A percentile compares a stretch with the other conserved stretches of the same genome.
These are phyloP conservation scores for Penicillium sp. DNA, from an alignment of 2,329 filamentous ascomycete genomes.

Conservation along the genomic window DNA sequence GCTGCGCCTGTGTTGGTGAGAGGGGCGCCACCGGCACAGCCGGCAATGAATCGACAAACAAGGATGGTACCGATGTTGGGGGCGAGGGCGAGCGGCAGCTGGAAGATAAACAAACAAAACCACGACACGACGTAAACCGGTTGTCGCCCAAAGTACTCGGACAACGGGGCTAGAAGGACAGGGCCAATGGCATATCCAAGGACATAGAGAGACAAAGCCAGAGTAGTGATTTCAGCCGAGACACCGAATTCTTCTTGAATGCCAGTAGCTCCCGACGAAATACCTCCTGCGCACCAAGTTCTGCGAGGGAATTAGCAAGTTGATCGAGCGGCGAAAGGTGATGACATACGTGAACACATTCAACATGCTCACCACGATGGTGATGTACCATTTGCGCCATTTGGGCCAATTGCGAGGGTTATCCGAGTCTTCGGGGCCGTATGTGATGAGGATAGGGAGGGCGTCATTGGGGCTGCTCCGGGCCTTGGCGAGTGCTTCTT, in stretches of 20 bases:
- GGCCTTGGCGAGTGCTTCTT: constrained; percentile 28
- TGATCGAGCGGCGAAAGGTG: background rate
- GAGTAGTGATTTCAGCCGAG: constrained; percentile 31
- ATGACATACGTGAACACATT: constrained; percentile 32
- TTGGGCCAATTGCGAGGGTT: constrained; percentile 46
- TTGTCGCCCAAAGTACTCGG: constrained; percentile 40
- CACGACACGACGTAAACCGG: constrained; percentile 37
- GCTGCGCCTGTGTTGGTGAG: constrained; percentile 35
- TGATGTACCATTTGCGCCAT: constrained; percentile 46
- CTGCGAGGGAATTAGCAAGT: constrained; percentile 9
- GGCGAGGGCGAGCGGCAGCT: constrained; percentile 29
- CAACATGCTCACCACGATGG: constrained; percentile 41
- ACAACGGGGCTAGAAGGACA: constrained; percentile 34
- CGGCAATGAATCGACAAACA: constrained; percentile 32
- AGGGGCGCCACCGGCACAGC: constrained; percentile 34
- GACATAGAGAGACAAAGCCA: constrained; percentile 36
- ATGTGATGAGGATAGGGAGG: constrained; percentile 25
- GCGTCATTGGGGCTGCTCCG: constrained; percentile 25
- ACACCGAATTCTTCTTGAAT: constrained; percentile 32
- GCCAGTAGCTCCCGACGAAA: constrained; percentile 29
- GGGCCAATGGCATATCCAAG: constrained; percentile 33
- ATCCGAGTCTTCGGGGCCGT: constrained; percentile 26
- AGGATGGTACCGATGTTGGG: constrained; percentile 34
- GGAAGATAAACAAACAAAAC: constrained; percentile 34
- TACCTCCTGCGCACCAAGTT: constrained; percentile 30